Base-by-base conservation (phyloP, 805 yeast genomes). In the Metschnikowia baotianmanensis region DNA sequence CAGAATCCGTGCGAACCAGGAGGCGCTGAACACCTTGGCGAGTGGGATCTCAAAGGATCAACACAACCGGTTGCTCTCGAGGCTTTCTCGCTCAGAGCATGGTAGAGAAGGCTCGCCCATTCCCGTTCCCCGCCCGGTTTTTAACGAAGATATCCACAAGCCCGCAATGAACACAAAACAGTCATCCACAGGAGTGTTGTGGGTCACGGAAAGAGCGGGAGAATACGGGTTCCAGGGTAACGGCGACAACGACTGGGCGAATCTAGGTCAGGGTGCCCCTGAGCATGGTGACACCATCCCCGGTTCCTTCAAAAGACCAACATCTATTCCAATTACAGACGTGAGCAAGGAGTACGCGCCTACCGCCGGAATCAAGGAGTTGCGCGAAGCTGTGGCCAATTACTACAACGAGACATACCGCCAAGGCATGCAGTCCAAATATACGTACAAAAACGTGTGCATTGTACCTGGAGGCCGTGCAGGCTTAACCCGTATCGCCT, bases 391-490 rank as follows among this genome's bases (percentile, higher is more conserved):
- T 0, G 80, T 78, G 42, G 83, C 83, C 10, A 60, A 76, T 45
- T 62, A 72, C 44, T 78, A 78, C 62, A 78, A 78, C 52, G 77
- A 66, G 29, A 69, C 76, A 16, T 78, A 77, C 55, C 71, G 83
- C 50, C 51, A 67, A 43, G 71, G 67, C 36, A 67, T 63, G 52
- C 47, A 55, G 16, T 74, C 80, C n/a, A 70, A 78, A 57, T 78
- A 78, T 54, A 76, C 83, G 11, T 74, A 66, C 55, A 80, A 77
- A 52, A 78, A 78, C 52, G 83, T 78, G 24, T 78, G 82, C 53
- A 68, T 78, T 48, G 82, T 79, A 1, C 83, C 83, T 7, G 83
- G 83, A 25, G 83, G 83, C 2, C 63, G 83, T 50, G 81, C 82
- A 17, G 83, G 83, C 0, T 59, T 78, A 46, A 78, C 79, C 5